phyloP scores from a whole-genome alignment of 805 yeast species.

The Lipomyces oligophaga region DNA sequence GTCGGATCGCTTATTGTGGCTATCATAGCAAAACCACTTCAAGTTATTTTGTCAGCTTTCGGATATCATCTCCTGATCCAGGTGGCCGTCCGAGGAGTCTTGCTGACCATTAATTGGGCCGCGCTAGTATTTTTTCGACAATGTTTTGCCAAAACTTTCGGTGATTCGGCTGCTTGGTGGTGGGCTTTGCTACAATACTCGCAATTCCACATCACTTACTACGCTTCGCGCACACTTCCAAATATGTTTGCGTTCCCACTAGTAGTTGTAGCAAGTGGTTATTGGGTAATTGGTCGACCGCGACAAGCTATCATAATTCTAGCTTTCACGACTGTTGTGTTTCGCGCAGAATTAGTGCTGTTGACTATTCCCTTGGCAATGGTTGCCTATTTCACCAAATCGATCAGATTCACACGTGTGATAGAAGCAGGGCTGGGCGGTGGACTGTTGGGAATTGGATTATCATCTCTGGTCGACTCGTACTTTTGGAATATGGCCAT shows the following conservation, averaged over 20 bases:
- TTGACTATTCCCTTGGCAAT: slow-evolving; percentile 46
- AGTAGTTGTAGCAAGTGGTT: slow-evolving; percentile 17
- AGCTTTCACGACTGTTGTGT: slow-evolving; percentile 60
- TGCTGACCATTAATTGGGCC: slow-evolving; percentile 60
- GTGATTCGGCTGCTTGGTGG: slow-evolving; percentile 43
- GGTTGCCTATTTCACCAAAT: slow-evolving; percentile 46
- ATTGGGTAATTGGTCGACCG: slow-evolving; percentile 4
- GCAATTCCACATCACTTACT: slow-evolving; percentile 78
- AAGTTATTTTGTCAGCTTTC: slow-evolving; percentile 39
- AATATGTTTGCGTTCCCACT: slow-evolving; percentile 75
- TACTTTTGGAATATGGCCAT: slow-evolving; percentile 62
- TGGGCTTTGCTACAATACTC: slow-evolving; percentile 55
- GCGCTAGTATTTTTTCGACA: slow-evolving; percentile 52
- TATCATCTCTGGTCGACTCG: slow-evolving; percentile 59
- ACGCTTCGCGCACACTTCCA: slow-evolving; percentile 83
- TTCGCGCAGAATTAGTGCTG: slow-evolving; percentile 68
- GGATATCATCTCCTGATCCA: too few relatives aligned
- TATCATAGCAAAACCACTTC: slow-evolving; percentile 43
- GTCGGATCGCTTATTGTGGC: slow-evolving; percentile 63
- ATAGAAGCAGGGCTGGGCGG: slow-evolving; percentile 49
- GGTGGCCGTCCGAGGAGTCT: slow-evolving; percentile 48
- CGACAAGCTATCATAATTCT: slow-evolving; percentile 48
- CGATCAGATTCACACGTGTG: slow-evolving; percentile 43
- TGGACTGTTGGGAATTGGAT: slow-evolving; percentile 46
- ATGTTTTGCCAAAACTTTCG: slow-evolving; percentile 35